Percentiles rank a stretch among this genome's conserved stretches.
Conservation (phyloP, 1,139 yeast species). For the Eremothecium cymbalariae region DNA sequence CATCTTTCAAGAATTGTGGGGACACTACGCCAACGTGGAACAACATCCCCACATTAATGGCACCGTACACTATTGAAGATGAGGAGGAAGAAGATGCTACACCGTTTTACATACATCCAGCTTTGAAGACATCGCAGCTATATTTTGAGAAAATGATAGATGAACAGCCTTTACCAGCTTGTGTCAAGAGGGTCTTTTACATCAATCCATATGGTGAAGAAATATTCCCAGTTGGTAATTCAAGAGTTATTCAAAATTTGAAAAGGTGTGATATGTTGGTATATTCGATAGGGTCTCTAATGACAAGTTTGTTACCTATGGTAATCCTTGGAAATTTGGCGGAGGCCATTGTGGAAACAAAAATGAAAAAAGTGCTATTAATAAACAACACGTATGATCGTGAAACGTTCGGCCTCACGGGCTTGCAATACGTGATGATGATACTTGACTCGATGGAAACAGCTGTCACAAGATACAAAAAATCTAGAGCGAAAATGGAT, state of each 20-base stretch:
- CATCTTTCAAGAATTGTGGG: background rate
- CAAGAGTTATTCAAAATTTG: slow-evolving; percentile 50
- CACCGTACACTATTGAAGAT: slow-evolving; percentile 13
- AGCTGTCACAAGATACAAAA: slow-evolving; percentile 4
- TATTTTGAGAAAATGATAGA: slow-evolving; percentile 54
- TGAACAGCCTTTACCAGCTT: slow-evolving; percentile 59
- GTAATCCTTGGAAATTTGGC: slow-evolving; percentile 69
- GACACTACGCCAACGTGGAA: slow-evolving; percentile 9
- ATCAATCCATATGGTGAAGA: slow-evolving; percentile 87
- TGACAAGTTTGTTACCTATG: slow-evolving; percentile 80
- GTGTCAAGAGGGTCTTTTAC: slow-evolving; percentile 66
- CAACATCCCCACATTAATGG: slow-evolving; percentile 4
- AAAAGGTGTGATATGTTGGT: slow-evolving; percentile 49
- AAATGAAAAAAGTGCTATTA: slow-evolving; percentile 45
- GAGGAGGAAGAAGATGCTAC: slow-evolving; percentile 51
- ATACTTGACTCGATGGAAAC: slow-evolving; percentile 32
- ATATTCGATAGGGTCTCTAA: slow-evolving; percentile 78
- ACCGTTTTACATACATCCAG: slow-evolving; percentile 62
- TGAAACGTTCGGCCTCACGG: slow-evolving; percentile 64
- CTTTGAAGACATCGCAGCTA: slow-evolving; percentile 61
- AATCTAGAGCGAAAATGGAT: slow-evolving; percentile 2
- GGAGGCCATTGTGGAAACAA: slow-evolving; percentile 36
- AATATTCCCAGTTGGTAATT: slow-evolving; percentile 67
- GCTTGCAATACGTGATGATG: slow-evolving; percentile 48
- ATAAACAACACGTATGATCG: slow-evolving; percentile 69